Evolutionary conservation across 345 rosid species (phyloP).

Genomic region (Balakata baccata): DNA sequence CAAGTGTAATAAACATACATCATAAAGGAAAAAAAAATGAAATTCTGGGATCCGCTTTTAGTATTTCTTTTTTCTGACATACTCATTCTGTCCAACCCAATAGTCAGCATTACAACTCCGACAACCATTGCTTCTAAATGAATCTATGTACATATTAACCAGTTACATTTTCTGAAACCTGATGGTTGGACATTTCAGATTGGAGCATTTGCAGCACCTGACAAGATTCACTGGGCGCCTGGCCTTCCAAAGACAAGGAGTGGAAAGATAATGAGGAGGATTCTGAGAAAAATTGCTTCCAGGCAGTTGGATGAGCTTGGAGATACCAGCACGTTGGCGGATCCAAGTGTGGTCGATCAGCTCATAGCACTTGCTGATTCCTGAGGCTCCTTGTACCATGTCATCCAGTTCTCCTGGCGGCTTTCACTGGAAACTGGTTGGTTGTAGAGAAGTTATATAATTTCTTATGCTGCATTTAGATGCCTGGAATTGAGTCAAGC

Average conservation of each 20-base stretch:
- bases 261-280: constrained; percentile 97
- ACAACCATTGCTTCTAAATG: background rate
- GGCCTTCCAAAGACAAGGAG: constrained; percentile 95
- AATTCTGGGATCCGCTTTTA: background rate
- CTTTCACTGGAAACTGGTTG: background rate
- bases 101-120: too few species aligned
- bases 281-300: constrained; percentile 87
- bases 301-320: constrained; percentile 83
- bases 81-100: background rate
- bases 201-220: constrained; percentile 97
- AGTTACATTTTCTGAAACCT: background rate
- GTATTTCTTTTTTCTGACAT: background rate
- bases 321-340: constrained; percentile 92
- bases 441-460: background rate
- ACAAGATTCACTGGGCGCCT: constrained; percentile 92
- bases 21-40: background rate
- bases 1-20: background rate
- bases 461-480: background rate
- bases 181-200: constrained; percentile 41
- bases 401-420: background rate
- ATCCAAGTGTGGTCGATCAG: constrained; percentile 73
- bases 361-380: constrained; percentile 69
- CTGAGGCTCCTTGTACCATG: constrained; percentile 16
- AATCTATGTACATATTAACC: background rate
- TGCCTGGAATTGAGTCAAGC: constrained; percentile 2